These are phyloP conservation scores for Arctostaphylos glauca DNA, from an alignment of 148 eudicot species.

Conservation along the genomic window DNA sequence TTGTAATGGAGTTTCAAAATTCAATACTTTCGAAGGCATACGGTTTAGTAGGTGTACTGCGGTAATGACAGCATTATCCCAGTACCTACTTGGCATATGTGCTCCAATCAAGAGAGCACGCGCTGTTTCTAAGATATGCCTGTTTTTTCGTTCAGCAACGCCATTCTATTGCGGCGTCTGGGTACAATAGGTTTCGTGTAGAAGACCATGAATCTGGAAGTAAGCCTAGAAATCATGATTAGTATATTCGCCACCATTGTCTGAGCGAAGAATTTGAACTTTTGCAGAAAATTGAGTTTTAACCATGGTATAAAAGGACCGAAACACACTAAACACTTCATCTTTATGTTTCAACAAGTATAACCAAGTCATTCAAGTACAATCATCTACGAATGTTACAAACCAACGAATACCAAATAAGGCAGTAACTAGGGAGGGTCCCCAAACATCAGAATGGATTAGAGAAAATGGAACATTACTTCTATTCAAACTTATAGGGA, in stretches of 20 bases:
- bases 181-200: not conserved
- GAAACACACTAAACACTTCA: not conserved
- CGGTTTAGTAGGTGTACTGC: not conserved
- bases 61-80: not conserved
- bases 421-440: not conserved
- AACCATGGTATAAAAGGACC: not conserved
- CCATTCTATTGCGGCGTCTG: no score
- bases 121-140: no score
- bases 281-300: not conserved
- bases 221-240: not conserved
- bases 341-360: not conserved
- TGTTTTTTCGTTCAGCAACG: no score
- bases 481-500: not conserved
- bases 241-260: conserved; percentile 6
- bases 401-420: not conserved
- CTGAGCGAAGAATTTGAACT: not conserved
- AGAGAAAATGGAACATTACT: not conserved
- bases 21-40: not conserved
- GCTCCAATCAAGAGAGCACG: no score
- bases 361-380: not conserved
- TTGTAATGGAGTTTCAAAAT: conserved; percentile 1
- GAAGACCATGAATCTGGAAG: not conserved
- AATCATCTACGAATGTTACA: not conserved
- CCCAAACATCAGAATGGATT: not conserved
- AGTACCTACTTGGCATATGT: not conserved